These are phyloP conservation scores for Clonostachys chloroleuca DNA, from an alignment of 2,329 filamentous ascomycete genomes.

Conservation along the genomic window DNA sequence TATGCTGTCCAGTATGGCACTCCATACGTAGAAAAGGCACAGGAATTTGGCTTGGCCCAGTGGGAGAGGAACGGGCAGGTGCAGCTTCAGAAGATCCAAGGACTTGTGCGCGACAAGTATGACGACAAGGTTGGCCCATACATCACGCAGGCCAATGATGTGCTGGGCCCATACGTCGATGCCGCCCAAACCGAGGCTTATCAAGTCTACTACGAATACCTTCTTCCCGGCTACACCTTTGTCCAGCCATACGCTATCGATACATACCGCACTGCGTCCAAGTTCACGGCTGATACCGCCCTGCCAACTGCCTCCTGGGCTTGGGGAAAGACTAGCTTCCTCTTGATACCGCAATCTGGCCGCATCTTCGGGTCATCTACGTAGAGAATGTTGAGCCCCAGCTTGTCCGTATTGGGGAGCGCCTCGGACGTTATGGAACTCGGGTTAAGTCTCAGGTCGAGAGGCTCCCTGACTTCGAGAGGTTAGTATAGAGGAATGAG, in stretches of 20 bases:
- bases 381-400: slow-evolving; percentile 94
- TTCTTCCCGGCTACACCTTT: slow-evolving; percentile 73
- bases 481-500: background rate
- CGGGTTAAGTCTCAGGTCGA: slow-evolving; percentile 14
- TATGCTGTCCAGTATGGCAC: slow-evolving; percentile 71
- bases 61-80: slow-evolving; percentile 80
- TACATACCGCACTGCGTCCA: slow-evolving; percentile 61
- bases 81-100: slow-evolving; percentile 62
- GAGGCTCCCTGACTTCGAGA: background rate
- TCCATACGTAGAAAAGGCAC: slow-evolving; percentile 64
- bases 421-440: slow-evolving; percentile 69
- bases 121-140: slow-evolving; percentile 68
- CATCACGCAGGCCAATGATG: slow-evolving; percentile 54
- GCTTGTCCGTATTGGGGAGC: slow-evolving; percentile 84
- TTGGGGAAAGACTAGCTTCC: slow-evolving; percentile 64
- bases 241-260: slow-evolving; percentile 69
- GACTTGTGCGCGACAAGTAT: slow-evolving; percentile 61
- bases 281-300: slow-evolving; percentile 64
- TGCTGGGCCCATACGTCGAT: slow-evolving; percentile 68
- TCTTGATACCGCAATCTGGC: slow-evolving; percentile 79
- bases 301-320: slow-evolving; percentile 69
- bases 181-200: slow-evolving; percentile 42
- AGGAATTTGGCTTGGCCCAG: slow-evolving; percentile 61
- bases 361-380: slow-evolving; percentile 75
- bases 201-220: slow-evolving; percentile 67